A percentile compares a stretch with the other conserved stretches of the same genome.
Evolutionary conservation across 2,329 filamentous ascomycete species (phyloP).

Genomic region (Claviceps digitariae): DNA sequence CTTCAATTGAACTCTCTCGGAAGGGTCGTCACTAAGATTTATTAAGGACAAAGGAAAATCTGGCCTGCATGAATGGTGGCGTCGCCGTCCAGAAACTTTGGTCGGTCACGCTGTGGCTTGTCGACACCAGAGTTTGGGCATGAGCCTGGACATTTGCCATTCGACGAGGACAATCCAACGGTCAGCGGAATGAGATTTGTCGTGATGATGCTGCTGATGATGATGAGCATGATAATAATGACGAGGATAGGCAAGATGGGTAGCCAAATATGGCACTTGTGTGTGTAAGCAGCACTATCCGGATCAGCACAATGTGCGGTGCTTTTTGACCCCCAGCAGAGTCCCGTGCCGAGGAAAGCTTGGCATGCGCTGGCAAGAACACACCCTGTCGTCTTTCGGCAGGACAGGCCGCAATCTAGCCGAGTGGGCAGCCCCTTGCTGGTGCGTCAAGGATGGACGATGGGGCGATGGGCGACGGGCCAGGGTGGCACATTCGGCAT

Average conservation of each 20-base stretch:
- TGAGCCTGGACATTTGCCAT: not conserved
- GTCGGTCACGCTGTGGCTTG: not conserved
- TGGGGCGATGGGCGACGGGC: not conserved
- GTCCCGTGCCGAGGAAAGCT: constrained; percentile 9
- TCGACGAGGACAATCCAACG: not conserved
- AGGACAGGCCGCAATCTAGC: not conserved
- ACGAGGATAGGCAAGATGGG: not conserved
- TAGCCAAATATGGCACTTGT: not conserved
- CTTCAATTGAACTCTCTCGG: too few relatives aligned
- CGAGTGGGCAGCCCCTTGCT: not conserved
- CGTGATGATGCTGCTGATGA: not conserved
- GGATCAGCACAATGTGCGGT: constrained; percentile 8
- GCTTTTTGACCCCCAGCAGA: constrained; percentile 1
- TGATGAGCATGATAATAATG: not conserved
- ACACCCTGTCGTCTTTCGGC: not conserved
- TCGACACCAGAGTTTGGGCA: not conserved
- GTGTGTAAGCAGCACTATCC: not conserved
- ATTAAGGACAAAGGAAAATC: not conserved
- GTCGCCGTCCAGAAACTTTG: not conserved
- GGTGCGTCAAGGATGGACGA: not conserved
- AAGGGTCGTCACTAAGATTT: not conserved
- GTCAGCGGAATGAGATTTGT: not conserved
- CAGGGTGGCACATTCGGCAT: not conserved
- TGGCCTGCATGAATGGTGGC: not conserved
- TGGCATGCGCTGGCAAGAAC: constrained; percentile 9